Conservation (phyloP, 768 basidiomycete species). For the Suillus tomentosus region DNA sequence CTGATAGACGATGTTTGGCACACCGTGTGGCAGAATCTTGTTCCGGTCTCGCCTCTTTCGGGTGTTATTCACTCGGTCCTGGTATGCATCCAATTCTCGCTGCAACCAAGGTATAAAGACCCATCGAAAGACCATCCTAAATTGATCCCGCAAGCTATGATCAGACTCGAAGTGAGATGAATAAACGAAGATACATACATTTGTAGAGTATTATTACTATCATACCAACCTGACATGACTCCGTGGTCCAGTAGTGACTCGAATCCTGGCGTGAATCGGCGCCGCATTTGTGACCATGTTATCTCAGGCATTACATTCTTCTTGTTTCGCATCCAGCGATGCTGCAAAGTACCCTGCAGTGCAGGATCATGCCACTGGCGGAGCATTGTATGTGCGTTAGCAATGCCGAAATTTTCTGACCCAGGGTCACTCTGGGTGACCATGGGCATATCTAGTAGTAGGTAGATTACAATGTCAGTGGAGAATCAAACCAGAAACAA, state of each 20-base stretch:
- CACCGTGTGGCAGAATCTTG: slow-evolving; percentile 23
- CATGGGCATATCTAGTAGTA: slow-evolving; percentile 32
- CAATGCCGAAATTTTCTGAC: slow-evolving; percentile 44
- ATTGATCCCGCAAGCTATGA: too few relatives aligned
- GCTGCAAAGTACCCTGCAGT: slow-evolving; percentile 41
- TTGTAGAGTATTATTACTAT: background rate
- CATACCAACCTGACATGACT: slow-evolving; percentile 13
- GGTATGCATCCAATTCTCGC: too few relatives aligned
- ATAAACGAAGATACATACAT: too few relatives aligned
- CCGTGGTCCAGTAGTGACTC: slow-evolving; percentile 37
- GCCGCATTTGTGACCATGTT: slow-evolving; percentile 39
- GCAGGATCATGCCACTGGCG: slow-evolving; percentile 43
- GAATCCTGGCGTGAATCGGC: slow-evolving; percentile 37
- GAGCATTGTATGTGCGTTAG: slow-evolving; percentile 44
- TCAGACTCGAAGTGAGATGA: slow-evolving; percentile 17
- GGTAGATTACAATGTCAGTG: slow-evolving; percentile 4
- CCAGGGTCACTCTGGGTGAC: slow-evolving; percentile 48
- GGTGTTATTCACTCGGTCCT: too few relatives aligned
- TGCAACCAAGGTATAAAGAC: too few relatives aligned
- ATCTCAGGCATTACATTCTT: slow-evolving; percentile 47
- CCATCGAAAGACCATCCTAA: too few relatives aligned
- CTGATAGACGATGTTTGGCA: slow-evolving; percentile 37
- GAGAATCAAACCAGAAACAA: slow-evolving; percentile 12
- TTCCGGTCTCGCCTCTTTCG: too few relatives aligned
- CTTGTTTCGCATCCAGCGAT: slow-evolving; percentile 38